These are phyloP conservation scores for Cucurbita moschata DNA, from an alignment of 306 rosid genomes.

Conservation along the genomic window DNA sequence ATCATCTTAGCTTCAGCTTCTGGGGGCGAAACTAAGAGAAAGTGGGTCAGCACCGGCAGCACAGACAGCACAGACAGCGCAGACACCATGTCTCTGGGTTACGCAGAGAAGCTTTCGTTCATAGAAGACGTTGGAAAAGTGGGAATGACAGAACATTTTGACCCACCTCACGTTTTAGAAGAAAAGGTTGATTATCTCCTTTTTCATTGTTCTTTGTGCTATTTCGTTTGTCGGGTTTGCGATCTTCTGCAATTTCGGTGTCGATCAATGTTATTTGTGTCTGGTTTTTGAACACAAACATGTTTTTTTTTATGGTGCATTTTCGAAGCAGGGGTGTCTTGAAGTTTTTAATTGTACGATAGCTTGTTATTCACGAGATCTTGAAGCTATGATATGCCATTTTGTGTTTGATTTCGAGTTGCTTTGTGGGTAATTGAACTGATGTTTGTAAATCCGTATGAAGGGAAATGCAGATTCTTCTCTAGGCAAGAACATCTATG, in stretches of 20 bases:
- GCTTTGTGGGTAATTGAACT: neutral
- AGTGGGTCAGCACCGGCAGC: slow-evolving; percentile 10
- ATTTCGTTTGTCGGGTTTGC: slow-evolving; percentile 2
- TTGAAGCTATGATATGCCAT: neutral
- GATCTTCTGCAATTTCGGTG: slow-evolving; percentile 18
- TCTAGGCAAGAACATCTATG: neutral
- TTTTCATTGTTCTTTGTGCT: neutral
- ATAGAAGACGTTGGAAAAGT: slow-evolving; percentile 94
- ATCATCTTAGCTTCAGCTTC: neutral
- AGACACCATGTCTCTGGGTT: slow-evolving; percentile 71
- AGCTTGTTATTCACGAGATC: neutral
- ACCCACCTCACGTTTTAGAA: slow-evolving; percentile 51
- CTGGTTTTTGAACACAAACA: neutral
- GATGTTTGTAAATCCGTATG: neutral
- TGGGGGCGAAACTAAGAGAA: slow-evolving; percentile 1
- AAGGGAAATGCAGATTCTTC: neutral
- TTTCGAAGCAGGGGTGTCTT: neutral
- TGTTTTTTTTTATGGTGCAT: slow-evolving; percentile 2
- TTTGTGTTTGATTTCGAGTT: neutral
- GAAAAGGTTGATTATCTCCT: slow-evolving; percentile 41
- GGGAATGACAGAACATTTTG: slow-evolving; percentile 85
- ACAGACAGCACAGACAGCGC: slow-evolving; percentile 3
- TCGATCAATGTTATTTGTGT: neutral
- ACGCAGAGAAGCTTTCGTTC: slow-evolving; percentile 92
- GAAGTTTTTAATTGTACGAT: neutral